Base-by-base conservation (phyloP, 306 rosid species). In the Dalbergia oliveri region DNA sequence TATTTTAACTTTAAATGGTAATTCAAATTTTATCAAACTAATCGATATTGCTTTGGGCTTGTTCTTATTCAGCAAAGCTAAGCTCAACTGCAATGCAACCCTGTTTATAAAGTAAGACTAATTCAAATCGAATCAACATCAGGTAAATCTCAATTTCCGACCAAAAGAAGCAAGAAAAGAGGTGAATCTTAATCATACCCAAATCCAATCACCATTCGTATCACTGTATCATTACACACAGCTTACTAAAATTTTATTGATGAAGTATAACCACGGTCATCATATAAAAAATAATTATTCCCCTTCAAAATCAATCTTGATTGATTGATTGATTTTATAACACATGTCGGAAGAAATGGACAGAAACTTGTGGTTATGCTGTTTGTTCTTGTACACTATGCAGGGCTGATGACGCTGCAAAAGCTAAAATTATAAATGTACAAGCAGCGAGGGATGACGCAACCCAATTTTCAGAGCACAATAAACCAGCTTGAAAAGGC, bases 351-450 rank as follows among this genome's bases (percentile, higher is more conserved):
- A 66, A 78, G 73, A 79, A 72, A 73, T 66, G 45, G 71, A 47
- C 75, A 77, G 7, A 63, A 49, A 34, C 78, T 43, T 37, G 2
- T 37, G 67, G 47, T 51, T 33, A 35, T 51, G 80, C 80, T 63
- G 67, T 69, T 43, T 63, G 69, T 80, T 74, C 71, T 56, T 39
- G 78, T 77, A 77, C 69, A 81, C 79, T 77, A 66, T 81, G 79
- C 34, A 62, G 47, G 49, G 44, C 50, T 63, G 59, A 63, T 18
- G 73, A 84, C 74, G 82, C 85, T 76, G 80, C 81, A 77, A 75
- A 41, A 73, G 56, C 74, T 73, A 72, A 44, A 77, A 71, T 59
- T 61, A 82, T 78, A 63, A 39, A 45, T 69, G 66, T 69, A 78
- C 85, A 83, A 43, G 79, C 83, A 88, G 56, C 75, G 10, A 65